phyloP scores from a whole-genome alignment of 176 grass and related monocot genomes.

The Cocos nucifera region DNA sequence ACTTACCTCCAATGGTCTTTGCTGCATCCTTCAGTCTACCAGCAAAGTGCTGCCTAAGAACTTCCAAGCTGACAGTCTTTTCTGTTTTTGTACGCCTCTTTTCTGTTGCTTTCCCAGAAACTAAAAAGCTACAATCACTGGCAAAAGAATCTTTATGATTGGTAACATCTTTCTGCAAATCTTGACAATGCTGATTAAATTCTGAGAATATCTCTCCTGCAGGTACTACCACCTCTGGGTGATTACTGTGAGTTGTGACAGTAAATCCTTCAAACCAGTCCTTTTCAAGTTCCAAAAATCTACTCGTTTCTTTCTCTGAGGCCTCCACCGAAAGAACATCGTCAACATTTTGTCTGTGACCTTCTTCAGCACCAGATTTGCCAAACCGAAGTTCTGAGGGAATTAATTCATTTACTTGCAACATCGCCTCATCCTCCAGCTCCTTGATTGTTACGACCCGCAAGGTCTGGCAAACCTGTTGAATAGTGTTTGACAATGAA shows the following conservation, averaged over 20 bases:
- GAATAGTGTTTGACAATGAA: constrained; percentile 64
- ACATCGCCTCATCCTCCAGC: constrained; percentile 41
- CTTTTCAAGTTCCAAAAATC: constrained; percentile 23
- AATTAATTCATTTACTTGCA: constrained; percentile 52
- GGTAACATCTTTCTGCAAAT: constrained; percentile 11
- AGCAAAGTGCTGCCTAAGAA: constrained; percentile 83
- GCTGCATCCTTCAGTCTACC: constrained; percentile 97
- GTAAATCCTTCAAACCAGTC: constrained; percentile 19
- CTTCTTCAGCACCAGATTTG: neutral
- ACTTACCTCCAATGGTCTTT: constrained; percentile 80
- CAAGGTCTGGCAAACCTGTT: constrained; percentile 62
- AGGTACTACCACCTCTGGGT: neutral
- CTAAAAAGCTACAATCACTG: constrained; percentile 21
- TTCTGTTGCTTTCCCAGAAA: constrained; percentile 25
- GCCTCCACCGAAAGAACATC: constrained; percentile 27
- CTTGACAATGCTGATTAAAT: neutral
- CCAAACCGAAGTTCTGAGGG: constrained; percentile 16
- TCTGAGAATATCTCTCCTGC: neutral
- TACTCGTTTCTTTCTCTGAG: constrained; percentile 37
- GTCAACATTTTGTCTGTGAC: constrained; percentile 34
- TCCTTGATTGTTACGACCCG: constrained; percentile 66
- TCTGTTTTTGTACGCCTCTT: constrained; percentile 70
- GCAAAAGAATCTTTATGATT: constrained; percentile 6
- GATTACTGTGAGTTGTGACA: neutral
- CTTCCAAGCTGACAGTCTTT: constrained; percentile 75